phyloP scores from a whole-genome alignment of 495 filamentous ascomycete genomes.

The Aspergillus olivimuriae region DNA sequence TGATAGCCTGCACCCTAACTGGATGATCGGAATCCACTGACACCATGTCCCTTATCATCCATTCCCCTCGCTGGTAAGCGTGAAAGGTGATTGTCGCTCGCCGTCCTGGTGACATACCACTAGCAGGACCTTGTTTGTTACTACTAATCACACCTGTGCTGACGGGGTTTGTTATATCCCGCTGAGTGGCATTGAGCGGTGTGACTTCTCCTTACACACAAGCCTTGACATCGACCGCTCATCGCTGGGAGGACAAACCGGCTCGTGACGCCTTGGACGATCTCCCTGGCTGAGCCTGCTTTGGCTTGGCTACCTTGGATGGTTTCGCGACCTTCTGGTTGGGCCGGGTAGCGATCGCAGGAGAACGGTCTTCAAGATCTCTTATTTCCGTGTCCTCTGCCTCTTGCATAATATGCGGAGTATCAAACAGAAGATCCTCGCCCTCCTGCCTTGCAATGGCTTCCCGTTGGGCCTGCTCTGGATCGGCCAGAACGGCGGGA shows the following conservation, averaged over 20 bases:
- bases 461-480: background rate
- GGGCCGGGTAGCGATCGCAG: background rate
- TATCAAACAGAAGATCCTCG: constrained; percentile 2
- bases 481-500: constrained; percentile 1
- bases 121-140: background rate
- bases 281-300: background rate
- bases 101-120: background rate
- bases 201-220: background rate
- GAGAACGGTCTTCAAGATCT: background rate
- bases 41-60: background rate
- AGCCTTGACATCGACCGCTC: background rate
- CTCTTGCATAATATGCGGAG: constrained; percentile 1
- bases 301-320: background rate
- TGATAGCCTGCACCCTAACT: background rate
- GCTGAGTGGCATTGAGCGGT: background rate
- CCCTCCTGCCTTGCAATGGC: background rate
- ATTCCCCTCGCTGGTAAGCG: constrained; percentile 3
- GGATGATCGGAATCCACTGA: background rate
- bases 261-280: constrained; percentile 1
- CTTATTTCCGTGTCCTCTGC: constrained; percentile 1
- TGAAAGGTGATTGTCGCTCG: constrained; percentile 1
- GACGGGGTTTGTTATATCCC: constrained; percentile 2
- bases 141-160: background rate
- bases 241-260: background rate
- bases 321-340: background rate